These are phyloP conservation scores for Suhomyces choctaworum DNA, from an alignment of 1,139 yeast species.

Conservation along the genomic window DNA sequence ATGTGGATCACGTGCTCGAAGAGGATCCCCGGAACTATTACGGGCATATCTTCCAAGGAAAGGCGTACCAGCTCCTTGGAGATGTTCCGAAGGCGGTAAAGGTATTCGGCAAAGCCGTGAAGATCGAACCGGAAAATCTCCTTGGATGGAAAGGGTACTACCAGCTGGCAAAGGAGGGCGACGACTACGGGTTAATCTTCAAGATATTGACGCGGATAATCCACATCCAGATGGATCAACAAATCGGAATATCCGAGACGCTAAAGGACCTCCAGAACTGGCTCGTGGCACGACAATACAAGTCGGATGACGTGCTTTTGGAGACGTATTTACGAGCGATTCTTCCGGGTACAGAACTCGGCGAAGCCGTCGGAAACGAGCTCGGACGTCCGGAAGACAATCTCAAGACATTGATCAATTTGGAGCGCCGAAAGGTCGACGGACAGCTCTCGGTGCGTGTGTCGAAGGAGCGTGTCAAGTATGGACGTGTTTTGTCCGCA, in stretches of 20 bases:
- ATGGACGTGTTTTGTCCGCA: constrained; percentile 34
- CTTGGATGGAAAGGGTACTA: constrained; percentile 84
- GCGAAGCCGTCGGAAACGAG: constrained; percentile 51
- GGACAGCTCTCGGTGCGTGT: constrained; percentile 29
- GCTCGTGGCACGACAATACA: constrained; percentile 36
- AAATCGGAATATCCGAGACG: constrained; percentile 44
- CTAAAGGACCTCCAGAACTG: constrained; percentile 49
- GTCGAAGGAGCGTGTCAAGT: constrained; percentile 41
- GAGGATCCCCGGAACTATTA: constrained; percentile 59
- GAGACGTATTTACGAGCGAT: constrained; percentile 53
- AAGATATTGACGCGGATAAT: constrained; percentile 34
- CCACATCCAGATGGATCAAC: constrained; percentile 31
- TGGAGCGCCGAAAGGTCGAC: constrained; percentile 44
- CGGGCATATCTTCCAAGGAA: constrained; percentile 67
- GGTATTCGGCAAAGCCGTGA: constrained; percentile 57
- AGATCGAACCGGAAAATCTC: constrained; percentile 53
- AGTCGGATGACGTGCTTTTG: constrained; percentile 31
- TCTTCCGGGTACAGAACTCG: constrained; percentile 65
- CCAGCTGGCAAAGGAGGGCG: constrained; percentile 29
- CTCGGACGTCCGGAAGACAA: constrained; percentile 55
- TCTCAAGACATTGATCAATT: constrained; percentile 49
- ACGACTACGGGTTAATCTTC: constrained; percentile 50
- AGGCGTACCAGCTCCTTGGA: constrained; percentile 49
- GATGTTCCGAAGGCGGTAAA: constrained; percentile 45
- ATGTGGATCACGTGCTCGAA: constrained; percentile 52